A percentile compares a stretch with the other conserved stretches of the same genome.
These are phyloP conservation scores for Zarea fungicola DNA, from an alignment of 2,329 filamentous ascomycete species.

Conservation along the genomic window DNA sequence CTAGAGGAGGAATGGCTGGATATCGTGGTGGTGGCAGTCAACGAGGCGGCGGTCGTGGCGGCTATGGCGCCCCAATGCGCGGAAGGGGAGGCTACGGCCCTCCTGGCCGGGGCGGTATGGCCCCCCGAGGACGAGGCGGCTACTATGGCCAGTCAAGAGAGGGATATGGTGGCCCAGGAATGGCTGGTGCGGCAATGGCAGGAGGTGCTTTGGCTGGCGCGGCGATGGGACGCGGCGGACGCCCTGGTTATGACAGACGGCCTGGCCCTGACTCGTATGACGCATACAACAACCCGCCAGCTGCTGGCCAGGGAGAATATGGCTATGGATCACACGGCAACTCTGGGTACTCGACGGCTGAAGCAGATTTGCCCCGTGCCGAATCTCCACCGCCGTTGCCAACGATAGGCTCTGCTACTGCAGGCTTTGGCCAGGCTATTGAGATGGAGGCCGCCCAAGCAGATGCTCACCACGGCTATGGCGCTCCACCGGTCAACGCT, in stretches of 20 bases:
- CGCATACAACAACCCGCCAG: slow-evolving; percentile 33
- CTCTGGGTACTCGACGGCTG: slow-evolving; percentile 32
- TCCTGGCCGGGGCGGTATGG: slow-evolving; percentile 4
- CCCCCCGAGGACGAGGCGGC: slow-evolving; percentile 3
- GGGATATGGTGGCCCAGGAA: slow-evolving; percentile 9
- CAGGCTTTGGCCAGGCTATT: slow-evolving; percentile 56
- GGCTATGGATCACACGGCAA: slow-evolving; percentile 20
- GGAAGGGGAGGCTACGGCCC: slow-evolving; percentile 31
- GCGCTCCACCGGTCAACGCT: slow-evolving; percentile 24
- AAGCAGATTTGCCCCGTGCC: slow-evolving; percentile 50
- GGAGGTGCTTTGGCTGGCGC: slow-evolving; percentile 15
- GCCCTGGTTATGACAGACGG: slow-evolving; percentile 29
- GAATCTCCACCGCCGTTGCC: slow-evolving; percentile 61
- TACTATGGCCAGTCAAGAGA: slow-evolving; percentile 6
- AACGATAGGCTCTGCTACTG: slow-evolving; percentile 33
- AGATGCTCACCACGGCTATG: slow-evolving; percentile 38
- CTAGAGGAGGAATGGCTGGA: slow-evolving; percentile 41
- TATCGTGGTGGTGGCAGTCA: slow-evolving; percentile 33
- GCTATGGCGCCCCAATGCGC: slow-evolving; percentile 38
- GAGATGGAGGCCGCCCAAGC: slow-evolving; percentile 72
- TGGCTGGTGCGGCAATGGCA: slow-evolving; percentile 6
- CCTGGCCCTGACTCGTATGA: slow-evolving; percentile 32
- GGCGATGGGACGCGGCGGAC: slow-evolving; percentile 23
- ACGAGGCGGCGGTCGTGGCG: slow-evolving; percentile 46
- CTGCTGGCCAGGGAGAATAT: slow-evolving; percentile 29